Base-by-base conservation (phyloP, 257 asterid species). In the Orobanche coerulescens region DNA sequence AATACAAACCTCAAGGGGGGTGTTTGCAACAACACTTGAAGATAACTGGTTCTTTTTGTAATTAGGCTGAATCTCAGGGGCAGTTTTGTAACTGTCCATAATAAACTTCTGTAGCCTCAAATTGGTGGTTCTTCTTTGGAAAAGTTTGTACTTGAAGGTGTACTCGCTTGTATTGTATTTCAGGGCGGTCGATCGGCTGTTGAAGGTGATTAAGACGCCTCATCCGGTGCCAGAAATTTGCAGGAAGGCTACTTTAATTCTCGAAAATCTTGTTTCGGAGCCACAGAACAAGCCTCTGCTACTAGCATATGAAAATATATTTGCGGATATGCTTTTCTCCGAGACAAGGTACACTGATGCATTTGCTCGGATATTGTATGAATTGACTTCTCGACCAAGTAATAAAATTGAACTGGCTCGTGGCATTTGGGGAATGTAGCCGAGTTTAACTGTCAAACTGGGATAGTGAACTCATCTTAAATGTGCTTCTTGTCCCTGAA, bases 401-500 rank as follows among this genome's bases (percentile, higher is more conserved):
- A 81, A 67, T 66, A 87, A 77, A 70, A 69, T 81, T 53, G 78
- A 87, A 55, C 55, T 87, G 16, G 79, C 92, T 56, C 87, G 90
- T 42, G 94, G 94, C 44, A 83, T 85, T 51, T 88, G 96, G 96
- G 96, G 96, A 63, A 81, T 82, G 94, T 84, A 71, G 76, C n/a
- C 14, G 7, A n/a, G 43, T 1, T n/a, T n/a, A n/a, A 11, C 66
- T 19, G 16, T 26, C 7, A 0, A 46, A 46, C 18, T 55, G 36
- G 19, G 3, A 18, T 30, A 4, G 0, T 40, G 2, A 40, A 40
- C 47, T 40, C 5, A 18, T 2, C 18, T 30, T 30, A 30, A 30
- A 30, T 9, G 19, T 43, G 11, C 25, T 44, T 24, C n/a, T 6
- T 20, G 39, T 37, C 26, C 10, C 16, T 57, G 4, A 39, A 22